Evolutionary conservation across 2,329 filamentous ascomycete genomes (phyloP).

Genomic region (Seiridium cupressi): DNA sequence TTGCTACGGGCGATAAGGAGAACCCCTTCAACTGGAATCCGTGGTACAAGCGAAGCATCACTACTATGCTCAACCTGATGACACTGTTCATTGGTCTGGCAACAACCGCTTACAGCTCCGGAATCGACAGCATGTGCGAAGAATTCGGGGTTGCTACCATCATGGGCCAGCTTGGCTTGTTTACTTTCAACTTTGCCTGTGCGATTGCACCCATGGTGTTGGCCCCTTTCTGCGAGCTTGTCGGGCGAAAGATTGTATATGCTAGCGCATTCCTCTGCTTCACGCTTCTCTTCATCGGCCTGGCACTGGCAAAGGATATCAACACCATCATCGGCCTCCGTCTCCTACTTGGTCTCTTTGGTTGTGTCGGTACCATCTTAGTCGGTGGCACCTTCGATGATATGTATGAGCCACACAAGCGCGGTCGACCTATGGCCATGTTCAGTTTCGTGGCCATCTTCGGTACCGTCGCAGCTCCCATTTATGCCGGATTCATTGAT

Average conservation of each 20-base stretch:
- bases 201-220: conserved; percentile 45
- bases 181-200: conserved; percentile 48
- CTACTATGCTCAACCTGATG: conserved; percentile 47
- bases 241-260: conserved; percentile 45
- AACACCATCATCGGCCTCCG: conserved; percentile 45
- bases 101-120: conserved; percentile 51
- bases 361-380: conserved; percentile 47
- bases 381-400: conserved; percentile 49
- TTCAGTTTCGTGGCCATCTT: conserved; percentile 49
- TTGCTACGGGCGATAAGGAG: conserved; percentile 42
- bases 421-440: conserved; percentile 44
- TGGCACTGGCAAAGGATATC: conserved; percentile 45
- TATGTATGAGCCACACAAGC: conserved; percentile 44
- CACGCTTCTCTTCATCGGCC: conserved; percentile 44
- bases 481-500: conserved; percentile 54
- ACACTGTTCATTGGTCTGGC: conserved; percentile 52
- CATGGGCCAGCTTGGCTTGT: conserved; percentile 46
- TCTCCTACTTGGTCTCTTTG: conserved; percentile 45
- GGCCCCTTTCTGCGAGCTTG: conserved; percentile 47
- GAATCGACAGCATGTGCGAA: conserved; percentile 41
- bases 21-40: conserved; percentile 52
- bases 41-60: conserved; percentile 42
- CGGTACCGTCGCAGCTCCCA: conserved; percentile 50
- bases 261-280: conserved; percentile 44
- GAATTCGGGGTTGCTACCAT: conserved; percentile 40